A percentile compares a stretch with the other conserved stretches of the same genome.
These are phyloP conservation scores for Pichia ethanolica DNA, from an alignment of 805 yeast species.

Conservation along the genomic window DNA sequence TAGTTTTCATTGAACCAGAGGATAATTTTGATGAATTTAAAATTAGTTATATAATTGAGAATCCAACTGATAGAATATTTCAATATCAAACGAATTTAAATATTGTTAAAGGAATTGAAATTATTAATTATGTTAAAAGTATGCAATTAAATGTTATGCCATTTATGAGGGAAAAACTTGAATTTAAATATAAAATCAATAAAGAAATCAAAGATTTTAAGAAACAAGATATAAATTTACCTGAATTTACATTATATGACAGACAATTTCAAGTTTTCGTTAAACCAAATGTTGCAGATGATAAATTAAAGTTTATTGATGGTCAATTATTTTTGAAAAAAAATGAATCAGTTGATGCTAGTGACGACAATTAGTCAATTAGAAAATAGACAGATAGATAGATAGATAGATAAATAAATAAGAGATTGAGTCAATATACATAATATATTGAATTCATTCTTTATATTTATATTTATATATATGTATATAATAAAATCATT, in stretches of 20 bases:
- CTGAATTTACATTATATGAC: conserved; percentile 60
- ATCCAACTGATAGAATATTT: conserved; percentile 65
- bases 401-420: background rate
- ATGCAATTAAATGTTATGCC: conserved; percentile 51
- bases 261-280: conserved; percentile 58
- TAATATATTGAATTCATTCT: too few relatives aligned
- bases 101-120: conserved; percentile 17
- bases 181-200: conserved; percentile 31
- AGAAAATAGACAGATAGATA: too few relatives aligned
- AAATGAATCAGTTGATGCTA: too few relatives aligned
- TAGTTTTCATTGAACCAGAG: conserved; percentile 30
- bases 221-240: conserved; percentile 31
- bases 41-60: conserved; percentile 53
- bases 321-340: conserved; percentile 18
- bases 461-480: background rate
- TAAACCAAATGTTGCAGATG: conserved; percentile 40
- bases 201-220: conserved; percentile 9
- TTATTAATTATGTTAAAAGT: conserved; percentile 24
- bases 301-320: conserved; percentile 20
- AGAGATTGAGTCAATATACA: background rate
- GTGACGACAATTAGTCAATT: background rate
- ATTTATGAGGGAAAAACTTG: conserved; percentile 41
- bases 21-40: conserved; percentile 18
- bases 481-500: background rate
- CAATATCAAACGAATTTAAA: conserved; percentile 37